Conservation (phyloP, 1,139 yeast genomes). For the Nadsonia commutata region DNA sequence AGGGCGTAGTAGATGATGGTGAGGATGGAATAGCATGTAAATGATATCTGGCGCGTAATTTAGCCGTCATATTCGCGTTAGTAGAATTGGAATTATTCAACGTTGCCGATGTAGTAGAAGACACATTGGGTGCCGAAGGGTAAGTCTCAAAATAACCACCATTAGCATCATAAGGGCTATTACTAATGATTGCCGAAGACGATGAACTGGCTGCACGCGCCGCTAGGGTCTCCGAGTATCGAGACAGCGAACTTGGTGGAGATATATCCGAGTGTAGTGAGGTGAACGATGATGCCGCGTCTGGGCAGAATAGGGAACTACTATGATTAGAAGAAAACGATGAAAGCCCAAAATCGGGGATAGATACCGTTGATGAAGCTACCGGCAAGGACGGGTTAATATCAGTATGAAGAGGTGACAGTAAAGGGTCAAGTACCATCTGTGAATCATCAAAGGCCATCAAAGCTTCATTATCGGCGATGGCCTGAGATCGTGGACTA, state of each 20-base stretch:
- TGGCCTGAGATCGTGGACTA: neutral
- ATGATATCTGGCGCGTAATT: neutral
- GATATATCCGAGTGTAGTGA: neutral
- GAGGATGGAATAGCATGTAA: neutral
- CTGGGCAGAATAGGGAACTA: neutral
- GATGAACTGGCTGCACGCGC: too few species aligned
- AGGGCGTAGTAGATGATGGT: neutral
- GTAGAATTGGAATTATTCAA: neutral
- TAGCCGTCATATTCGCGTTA: neutral
- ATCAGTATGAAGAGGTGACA: neutral
- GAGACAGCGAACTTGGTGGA: neutral
- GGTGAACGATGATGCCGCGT: neutral
- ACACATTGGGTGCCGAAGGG: neutral
- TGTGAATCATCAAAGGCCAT: neutral
- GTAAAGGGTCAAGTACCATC: too few species aligned
- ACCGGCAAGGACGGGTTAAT: neutral
- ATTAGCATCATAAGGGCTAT: neutral
- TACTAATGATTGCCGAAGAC: neutral
- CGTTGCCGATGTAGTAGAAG: neutral
- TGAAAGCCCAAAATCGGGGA: neutral
- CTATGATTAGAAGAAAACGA: neutral
- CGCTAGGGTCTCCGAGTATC: neutral
- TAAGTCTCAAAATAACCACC: neutral
- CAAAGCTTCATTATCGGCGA: neutral
- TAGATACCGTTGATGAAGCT: neutral